Base-by-base conservation (phyloP, 1,284 basidiomycete genomes). In the Neolentinus lepideus region DNA sequence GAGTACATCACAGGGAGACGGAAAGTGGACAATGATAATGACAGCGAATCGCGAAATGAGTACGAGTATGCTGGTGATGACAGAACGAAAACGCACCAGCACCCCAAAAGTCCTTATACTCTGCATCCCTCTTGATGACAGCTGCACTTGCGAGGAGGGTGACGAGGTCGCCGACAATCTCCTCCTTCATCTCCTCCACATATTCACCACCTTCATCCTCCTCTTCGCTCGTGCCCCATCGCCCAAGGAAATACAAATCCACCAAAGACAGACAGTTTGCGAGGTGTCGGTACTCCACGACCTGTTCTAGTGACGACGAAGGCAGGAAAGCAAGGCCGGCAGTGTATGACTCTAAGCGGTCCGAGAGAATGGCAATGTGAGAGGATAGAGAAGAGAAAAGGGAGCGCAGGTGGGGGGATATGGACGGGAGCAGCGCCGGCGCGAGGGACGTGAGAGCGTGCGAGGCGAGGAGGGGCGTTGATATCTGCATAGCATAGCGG, bases 201-300 rank as follows among this genome's bases (percentile, higher is more conserved):
- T 12, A 31, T 12, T 12, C 12, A 4, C 29, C 29, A 12, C 12
- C 29, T 12, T 12, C 29, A 31, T 31, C 29, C 12, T 31, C 29
- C 3, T 43, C 16, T n/a, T 16, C 12, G 38, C 6, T 62, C 36
- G 62, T 60, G 0, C 61, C 66, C 83, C 84, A 86, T 53, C 77
- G 75, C 1, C 75, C 76, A 10, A 89, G 68, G 0, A 90, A 71
- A 62, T 77, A 84, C 1, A 75, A 70, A 60, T 90, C 88, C 8
- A 90, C 61, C 1, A 90, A 68, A 14, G 71, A 72, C 22, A 91
- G 71, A 59, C 83, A 81, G 31, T 81, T 72, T 58, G 80, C 75
- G 11, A 83, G 68, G 61, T 77, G 78, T 19, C 71, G 67, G 36
- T 83, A 62, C n/a, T 74, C 74, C 8, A 70, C 72, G 8, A 61